These are phyloP conservation scores for Aspergillus sp. DNA, from an alignment of 2,329 filamentous ascomycete species.

Conservation along the genomic window DNA sequence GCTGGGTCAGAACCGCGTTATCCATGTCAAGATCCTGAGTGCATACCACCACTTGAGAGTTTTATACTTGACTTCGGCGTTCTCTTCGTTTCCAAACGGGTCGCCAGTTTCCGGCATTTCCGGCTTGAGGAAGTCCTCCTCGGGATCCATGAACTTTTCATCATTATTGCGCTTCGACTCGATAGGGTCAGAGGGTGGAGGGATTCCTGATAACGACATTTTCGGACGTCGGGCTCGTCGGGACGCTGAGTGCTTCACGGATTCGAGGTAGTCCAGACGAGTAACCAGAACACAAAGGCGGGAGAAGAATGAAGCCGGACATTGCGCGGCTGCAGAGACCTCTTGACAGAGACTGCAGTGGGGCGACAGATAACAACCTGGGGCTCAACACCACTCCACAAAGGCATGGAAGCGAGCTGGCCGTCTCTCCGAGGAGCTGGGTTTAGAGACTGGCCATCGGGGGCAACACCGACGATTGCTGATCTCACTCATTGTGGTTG, in stretches of 20 bases:
- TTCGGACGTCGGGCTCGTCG: neutral
- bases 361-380: neutral
- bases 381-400: neutral
- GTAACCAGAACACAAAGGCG: too few species aligned
- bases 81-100: constrained; percentile 24
- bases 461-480: too few species aligned
- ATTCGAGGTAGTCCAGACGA: too few species aligned
- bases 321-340: neutral
- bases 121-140: constrained; percentile 8
- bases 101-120: constrained; percentile 10
- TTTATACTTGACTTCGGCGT: constrained; percentile 37
- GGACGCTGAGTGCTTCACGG: too few species aligned
- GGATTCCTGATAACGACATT: constrained; percentile 6
- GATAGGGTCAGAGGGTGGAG: constrained; percentile 5
- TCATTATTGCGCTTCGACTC: constrained; percentile 10
- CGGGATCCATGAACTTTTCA: constrained; percentile 4
- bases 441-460: too few species aligned
- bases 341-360: neutral
- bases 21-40: neutral
- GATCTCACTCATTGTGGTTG: neutral
- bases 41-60: constrained; percentile 35
- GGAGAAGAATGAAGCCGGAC: neutral
- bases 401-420: neutral
- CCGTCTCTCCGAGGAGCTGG: too few species aligned
- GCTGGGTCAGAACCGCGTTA: constrained; percentile 26